A percentile compares a stretch with the other conserved stretches of the same genome.
phyloP scores from a whole-genome alignment of 768 basidiomycete species.

The Lactifluus subvellereus region DNA sequence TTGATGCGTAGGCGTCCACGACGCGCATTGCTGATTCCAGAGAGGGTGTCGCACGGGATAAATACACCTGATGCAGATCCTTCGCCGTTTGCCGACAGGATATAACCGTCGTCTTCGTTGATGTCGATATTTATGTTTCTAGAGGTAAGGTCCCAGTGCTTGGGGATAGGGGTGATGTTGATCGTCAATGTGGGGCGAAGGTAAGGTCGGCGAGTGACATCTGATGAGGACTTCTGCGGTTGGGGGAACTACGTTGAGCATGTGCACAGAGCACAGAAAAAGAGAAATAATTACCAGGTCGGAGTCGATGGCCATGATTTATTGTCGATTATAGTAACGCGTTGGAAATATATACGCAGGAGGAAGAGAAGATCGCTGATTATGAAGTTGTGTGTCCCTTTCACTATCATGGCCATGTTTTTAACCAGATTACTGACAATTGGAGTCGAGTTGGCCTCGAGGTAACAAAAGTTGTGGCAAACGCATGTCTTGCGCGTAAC shows the following conservation, averaged over 20 bases:
- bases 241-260: not conserved
- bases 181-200: conserved; percentile 8
- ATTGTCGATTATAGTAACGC: not conserved
- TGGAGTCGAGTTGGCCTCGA: not conserved
- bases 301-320: not conserved
- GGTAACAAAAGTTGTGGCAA: not conserved
- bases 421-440: conserved; percentile 11
- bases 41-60: conserved; percentile 11
- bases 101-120: conserved; percentile 23
- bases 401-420: conserved; percentile 1
- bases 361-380: not conserved
- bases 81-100: conserved; percentile 19
- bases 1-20: conserved; percentile 16
- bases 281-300: not conserved
- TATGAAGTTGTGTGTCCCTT: not conserved
- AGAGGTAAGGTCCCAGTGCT: conserved; percentile 2
- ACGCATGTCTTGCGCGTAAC: not conserved
- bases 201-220: conserved; percentile 7
- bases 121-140: conserved; percentile 7
- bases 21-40: conserved; percentile 6
- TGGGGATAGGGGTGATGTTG: conserved; percentile 2
- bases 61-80: conserved; percentile 3
- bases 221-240: not conserved
- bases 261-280: not conserved
- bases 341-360: not conserved